Evolutionary conservation across 1,284 basidiomycete species (phyloP), one percentile per base, ranked within the genome.

Genomic region (Pyrrhoderma noxium): DNA sequence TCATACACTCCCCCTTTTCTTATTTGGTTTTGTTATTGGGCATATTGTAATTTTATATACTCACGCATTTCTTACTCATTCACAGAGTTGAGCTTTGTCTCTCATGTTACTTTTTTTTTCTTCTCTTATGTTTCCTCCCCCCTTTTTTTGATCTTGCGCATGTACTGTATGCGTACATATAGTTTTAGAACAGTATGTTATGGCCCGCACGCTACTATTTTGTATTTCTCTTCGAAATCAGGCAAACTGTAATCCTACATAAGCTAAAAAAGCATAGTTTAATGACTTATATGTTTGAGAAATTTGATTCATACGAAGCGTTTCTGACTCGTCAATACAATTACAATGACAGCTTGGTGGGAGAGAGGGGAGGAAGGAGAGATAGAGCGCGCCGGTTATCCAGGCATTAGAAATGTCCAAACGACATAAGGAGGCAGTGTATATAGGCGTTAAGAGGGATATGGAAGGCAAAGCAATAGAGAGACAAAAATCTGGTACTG

Each of bases 401-500:
- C 27, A 31, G 27, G 27, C 27, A 31, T 31, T 31, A 31, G 27
- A 31, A 11, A 31, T 31, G 27, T 31, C 27, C 16, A 38, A 21
- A 41, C 23, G 34, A n/a, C 14, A 21, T 36, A 38, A 38, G 25
- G 18, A 46, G 16, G 41, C 5, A 27, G 8, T 31, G 31, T 45
- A 39, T 35, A 35, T 25, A 25, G 34, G 7, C 41, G 41, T 18
- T 18, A 21, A 21, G 31, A 43, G 11, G 4, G 18, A 18, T n/a
- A 21, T 13, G 14, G 13, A 31, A 31, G 38, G 25, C 31, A 39
- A 36, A 23, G 42, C 14, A 47, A 51, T 39, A 51, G 48, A 35
- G 23, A 42, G 47, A 41, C 45, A 41, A 47, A 21, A 53, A 14
- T 31, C 35, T 22, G 45, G 43, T 45, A 51, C 31, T 36, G 25